These are phyloP conservation scores for Saccharomycopsis amapae DNA, from an alignment of 805 yeast species.

Conservation along the genomic window DNA sequence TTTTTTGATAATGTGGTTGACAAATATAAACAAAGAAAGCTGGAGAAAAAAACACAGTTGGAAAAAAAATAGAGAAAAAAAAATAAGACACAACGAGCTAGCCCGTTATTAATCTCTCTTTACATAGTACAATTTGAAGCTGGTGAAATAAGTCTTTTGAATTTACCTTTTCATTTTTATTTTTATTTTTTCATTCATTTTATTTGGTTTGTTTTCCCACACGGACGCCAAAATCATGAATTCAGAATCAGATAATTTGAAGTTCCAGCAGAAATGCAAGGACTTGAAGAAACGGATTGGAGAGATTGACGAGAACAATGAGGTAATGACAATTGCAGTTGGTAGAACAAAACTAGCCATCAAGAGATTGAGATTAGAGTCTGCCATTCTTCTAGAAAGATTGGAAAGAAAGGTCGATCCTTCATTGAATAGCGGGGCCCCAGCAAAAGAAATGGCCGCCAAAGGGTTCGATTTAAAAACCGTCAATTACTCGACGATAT, in stretches of 20 bases:
- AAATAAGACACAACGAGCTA: too few relatives aligned
- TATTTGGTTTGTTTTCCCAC: too few relatives aligned
- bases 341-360: constrained; percentile 70
- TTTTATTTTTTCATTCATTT: too few relatives aligned
- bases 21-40: too few relatives aligned
- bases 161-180: too few relatives aligned
- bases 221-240: too few relatives aligned
- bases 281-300: constrained; percentile 62
- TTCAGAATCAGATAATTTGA: constrained; percentile 19
- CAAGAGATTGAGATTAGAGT: constrained; percentile 74
- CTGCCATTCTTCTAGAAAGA: constrained; percentile 70
- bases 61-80: too few relatives aligned
- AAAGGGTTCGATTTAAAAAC: constrained; percentile 18
- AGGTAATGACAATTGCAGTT: constrained; percentile 65
- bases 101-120: too few relatives aligned
- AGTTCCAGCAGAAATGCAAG: constrained; percentile 57
- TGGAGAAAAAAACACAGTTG: too few relatives aligned
- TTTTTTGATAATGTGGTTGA: too few relatives aligned
- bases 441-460: constrained; percentile 25
- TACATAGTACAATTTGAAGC: too few relatives aligned
- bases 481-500: not conserved
- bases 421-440: not conserved
- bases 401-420: constrained; percentile 43
- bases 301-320: constrained; percentile 73
- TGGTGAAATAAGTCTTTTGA: too few relatives aligned